Base-by-base conservation (phyloP, 139 green algal genomes). In the Chlorella sorokiniana region DNA sequence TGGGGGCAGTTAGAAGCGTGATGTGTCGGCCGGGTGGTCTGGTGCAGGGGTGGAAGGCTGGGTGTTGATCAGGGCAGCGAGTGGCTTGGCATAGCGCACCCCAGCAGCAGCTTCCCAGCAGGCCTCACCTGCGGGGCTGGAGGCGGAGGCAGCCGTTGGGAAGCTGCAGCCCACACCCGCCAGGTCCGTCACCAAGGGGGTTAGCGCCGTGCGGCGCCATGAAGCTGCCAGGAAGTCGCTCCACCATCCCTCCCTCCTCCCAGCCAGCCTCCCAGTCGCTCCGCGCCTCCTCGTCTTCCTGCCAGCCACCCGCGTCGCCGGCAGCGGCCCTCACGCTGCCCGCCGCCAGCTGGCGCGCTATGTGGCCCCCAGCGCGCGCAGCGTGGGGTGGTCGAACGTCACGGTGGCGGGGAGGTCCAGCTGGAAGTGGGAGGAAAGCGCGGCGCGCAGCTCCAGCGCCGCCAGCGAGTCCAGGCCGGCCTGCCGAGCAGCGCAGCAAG, bases 401-500 rank as follows among this genome's bases (percentile, higher is more conserved):
- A 88, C 33, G 3, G 90, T 92, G 25, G 86, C 41, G 0, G 89
- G 83, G 54, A 86, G 48, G 20, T 77, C 35, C 14, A 83, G 18
- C 4, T 44, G 41, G 42, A 91, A 91, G 23, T 23, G 29, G 11
- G 62, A 38, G 1, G 40, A 33, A 4, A 91, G 72, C 4, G 40
- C 31, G 33, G 85, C 83, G 38, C 73, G 70, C 64, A 93, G 81
- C 79, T 93, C 87, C 33, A 92, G 69, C 8, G 75, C 42, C 5
- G 79, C 89, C 42, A 92, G 85, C 6, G 87, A 93, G 88, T 97
- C 93, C 69, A 97, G 82, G 29, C 93, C 93, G 9, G 90, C 73
- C 73, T 79, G 73, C 35, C 25, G 1, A 25, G 64, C 6, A 31
- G 40, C 40, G 52, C 3, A 82, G 16, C 48, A 16, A 20, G 3